Conservation (phyloP, 768 basidiomycete genomes). For the Rhodotorula toruloides region DNA sequence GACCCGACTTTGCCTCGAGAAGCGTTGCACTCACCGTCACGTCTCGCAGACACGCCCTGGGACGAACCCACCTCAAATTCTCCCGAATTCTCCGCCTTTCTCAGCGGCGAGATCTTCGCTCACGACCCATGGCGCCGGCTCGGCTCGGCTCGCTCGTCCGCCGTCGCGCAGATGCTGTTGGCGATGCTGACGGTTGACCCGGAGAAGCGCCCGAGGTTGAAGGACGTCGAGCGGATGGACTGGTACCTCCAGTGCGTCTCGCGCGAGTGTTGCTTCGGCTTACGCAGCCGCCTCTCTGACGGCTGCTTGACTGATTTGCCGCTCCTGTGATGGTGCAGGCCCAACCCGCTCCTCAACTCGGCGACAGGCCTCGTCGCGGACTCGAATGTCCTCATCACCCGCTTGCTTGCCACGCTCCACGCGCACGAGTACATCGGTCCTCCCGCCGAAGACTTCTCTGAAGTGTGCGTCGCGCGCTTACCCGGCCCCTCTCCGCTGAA, state of each 20-base stretch:
- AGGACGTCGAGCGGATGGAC: slow-evolving; percentile 57
- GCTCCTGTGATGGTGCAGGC: neutral
- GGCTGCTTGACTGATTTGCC: neutral
- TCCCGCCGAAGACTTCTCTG: slow-evolving; percentile 54
- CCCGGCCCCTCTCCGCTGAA: neutral
- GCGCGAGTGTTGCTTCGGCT: slow-evolving; percentile 1
- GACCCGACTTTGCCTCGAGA: too few species aligned
- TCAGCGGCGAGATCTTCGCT: slow-evolving; percentile 51
- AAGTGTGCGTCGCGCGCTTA: slow-evolving; percentile 16
- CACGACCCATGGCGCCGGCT: neutral
- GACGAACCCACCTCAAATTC: slow-evolving; percentile 78
- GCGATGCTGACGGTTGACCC: slow-evolving; percentile 71
- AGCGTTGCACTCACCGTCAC: too few species aligned
- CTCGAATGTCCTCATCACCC: slow-evolving; percentile 60
- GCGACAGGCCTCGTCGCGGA: slow-evolving; percentile 58
- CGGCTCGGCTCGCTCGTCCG: neutral
- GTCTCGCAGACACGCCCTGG: slow-evolving; percentile 85
- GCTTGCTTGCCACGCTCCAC: slow-evolving; percentile 64
- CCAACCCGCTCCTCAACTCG: slow-evolving; percentile 53
- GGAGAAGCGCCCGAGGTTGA: slow-evolving; percentile 60
- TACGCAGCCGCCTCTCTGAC: neutral
- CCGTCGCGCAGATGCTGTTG: slow-evolving; percentile 63
- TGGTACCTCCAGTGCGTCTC: slow-evolving; percentile 64
- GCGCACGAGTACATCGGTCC: slow-evolving; percentile 65
- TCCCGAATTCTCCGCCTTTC: slow-evolving; percentile 71